A percentile compares a stretch with the other conserved stretches of the same genome.
Evolutionary conservation across 805 yeast genomes (phyloP).

Genomic region (Kazachstania kunashirensis): DNA sequence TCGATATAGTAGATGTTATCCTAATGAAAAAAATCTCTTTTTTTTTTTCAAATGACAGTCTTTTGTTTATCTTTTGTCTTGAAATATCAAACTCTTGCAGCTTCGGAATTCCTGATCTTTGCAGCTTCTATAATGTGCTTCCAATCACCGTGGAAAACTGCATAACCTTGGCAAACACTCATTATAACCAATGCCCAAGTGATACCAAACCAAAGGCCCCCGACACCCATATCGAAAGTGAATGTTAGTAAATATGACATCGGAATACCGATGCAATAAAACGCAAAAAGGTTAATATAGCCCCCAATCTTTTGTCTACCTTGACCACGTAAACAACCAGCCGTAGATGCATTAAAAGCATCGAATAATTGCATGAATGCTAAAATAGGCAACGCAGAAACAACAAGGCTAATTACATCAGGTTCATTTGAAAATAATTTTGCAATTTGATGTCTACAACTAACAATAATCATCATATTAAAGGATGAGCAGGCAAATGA

Average conservation of each 20-base stretch:
- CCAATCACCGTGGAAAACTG: constrained; percentile 30
- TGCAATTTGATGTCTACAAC: constrained; percentile 37
- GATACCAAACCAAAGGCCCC: constrained; percentile 57
- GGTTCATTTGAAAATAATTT: constrained; percentile 51
- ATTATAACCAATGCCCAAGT: constrained; percentile 26
- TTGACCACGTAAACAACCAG: constrained; percentile 71
- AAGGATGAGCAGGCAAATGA: constrained; percentile 34
- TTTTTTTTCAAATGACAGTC: too few species aligned
- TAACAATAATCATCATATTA: constrained; percentile 39
- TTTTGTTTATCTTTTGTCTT: too few species aligned
- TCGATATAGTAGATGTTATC: too few species aligned
- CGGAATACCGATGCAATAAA: constrained; percentile 51
- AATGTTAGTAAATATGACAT: constrained; percentile 47
- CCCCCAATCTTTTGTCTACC: constrained; percentile 42
- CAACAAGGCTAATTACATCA: constrained; percentile 43
- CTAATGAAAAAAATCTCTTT: too few species aligned
- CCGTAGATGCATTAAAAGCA: constrained; percentile 59
- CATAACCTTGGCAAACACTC: constrained; percentile 29
- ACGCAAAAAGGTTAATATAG: constrained; percentile 27
- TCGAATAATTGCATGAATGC: constrained; percentile 66
- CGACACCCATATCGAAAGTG: constrained; percentile 38
- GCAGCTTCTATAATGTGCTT: constrained; percentile 22
- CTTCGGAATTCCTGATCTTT: constrained; percentile 22
- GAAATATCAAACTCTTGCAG: constrained; percentile 3
- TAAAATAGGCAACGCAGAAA: constrained; percentile 47